phyloP scores from a whole-genome alignment of 768 basidiomycete genomes.

The Mycena maculata region DNA sequence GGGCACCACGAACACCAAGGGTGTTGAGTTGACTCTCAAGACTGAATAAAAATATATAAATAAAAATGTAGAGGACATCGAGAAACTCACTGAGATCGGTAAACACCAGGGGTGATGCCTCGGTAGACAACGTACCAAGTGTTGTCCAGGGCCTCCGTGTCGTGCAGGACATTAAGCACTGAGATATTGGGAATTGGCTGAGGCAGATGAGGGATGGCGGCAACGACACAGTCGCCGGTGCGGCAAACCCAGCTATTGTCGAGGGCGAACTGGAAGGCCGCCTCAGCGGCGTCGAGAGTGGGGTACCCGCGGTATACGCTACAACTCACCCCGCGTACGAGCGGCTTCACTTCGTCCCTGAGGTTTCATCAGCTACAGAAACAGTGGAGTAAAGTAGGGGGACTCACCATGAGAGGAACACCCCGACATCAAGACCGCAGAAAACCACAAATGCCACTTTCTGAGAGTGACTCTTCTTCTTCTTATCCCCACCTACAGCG shows the following conservation, averaged over 20 bases:
- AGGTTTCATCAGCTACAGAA: not conserved
- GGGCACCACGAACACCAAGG: not conserved
- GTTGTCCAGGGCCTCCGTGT: not conserved
- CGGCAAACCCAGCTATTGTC: not conserved
- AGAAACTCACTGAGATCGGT: not conserved
- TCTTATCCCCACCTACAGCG: not conserved
- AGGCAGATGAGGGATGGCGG: not conserved
- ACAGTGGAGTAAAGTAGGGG: not conserved
- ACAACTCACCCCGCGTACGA: not conserved
- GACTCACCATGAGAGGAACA: not conserved
- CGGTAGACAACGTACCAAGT: not conserved
- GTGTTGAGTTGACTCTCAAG: not conserved
- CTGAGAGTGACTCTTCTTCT: not conserved
- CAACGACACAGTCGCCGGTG: not conserved
- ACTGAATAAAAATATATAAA: not conserved
- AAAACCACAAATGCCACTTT: not conserved
- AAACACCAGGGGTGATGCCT: not conserved
- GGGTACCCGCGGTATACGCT: not conserved
- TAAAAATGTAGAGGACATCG: too few relatives aligned
- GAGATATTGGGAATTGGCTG: not conserved
- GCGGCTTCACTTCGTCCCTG: not conserved
- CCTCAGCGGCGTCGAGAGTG: not conserved
- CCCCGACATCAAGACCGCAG: not conserved
- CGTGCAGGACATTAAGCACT: not conserved
- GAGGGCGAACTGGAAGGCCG: not conserved